Base-by-base conservation (phyloP, 495 filamentous ascomycete genomes). In the Aspergillus asperescens region DNA sequence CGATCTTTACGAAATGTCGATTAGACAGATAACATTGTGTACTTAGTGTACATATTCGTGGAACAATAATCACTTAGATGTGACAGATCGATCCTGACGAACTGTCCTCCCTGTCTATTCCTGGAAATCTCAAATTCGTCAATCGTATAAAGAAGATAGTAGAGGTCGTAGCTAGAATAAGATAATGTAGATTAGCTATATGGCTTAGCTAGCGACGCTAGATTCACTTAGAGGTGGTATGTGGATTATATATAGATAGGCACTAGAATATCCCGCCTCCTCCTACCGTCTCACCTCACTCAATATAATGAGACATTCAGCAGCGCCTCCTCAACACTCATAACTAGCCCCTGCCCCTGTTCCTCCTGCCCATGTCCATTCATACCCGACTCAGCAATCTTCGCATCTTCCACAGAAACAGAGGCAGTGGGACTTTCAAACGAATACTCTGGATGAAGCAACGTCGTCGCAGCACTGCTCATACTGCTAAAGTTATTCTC, bases 291-390 rank as follows among this genome's bases (percentile, higher is more conserved):
- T 32, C 4, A 3, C 5, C 3, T 10, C 3, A 12, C 24, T 46
- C 34, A 57, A 34, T 50, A 24, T 16, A 61, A 34, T 22, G 70
- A 70, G 12, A 72, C 66, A 46, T 71, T 72, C 52, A 72, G 65
- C 50, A 74, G 58, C 2, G 70, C 70, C 42, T 72, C 67, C 51
- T 74, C 70, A 5, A 45, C 47, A 32, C 42, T 40, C 2, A 54
- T 48, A 2, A 20, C 6, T n/a, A n/a, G n/a, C n/a, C n/a, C n/a
- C n/a, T n/a, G n/a, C n/a, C n/a, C n/a, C n/a, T n/a, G n/a, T n/a
- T n/a, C n/a, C n/a, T n/a, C n/a, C n/a, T n/a, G n/a, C 37, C 9
- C 15, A 27, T 39, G 13, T 18, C 23, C 34, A 43, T 42, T 42
- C 16, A 22, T 31, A 7, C 5, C 7, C 16, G 32, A 10, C 7